phyloP scores from a whole-genome alignment of 116 monocot species.

The Cymodocea nodosa region DNA sequence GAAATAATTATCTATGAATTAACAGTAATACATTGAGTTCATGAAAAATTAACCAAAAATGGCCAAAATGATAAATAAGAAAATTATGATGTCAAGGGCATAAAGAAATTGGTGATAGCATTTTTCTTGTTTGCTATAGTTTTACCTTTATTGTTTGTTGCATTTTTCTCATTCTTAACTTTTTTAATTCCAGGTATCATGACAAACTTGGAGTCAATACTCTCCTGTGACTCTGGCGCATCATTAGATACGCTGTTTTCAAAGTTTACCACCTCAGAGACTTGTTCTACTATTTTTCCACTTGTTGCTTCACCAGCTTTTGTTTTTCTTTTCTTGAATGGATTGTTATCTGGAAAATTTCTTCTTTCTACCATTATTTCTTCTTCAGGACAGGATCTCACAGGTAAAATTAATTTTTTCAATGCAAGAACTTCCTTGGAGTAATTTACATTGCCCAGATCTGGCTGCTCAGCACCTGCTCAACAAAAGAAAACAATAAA shows the following conservation, averaged over 20 bases:
- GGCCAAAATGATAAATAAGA: background rate
- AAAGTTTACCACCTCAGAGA: slow-evolving; percentile 7
- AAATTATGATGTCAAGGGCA: slow-evolving; percentile 9
- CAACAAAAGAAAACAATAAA: background rate
- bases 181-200: background rate
- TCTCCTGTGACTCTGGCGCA: slow-evolving; percentile 24
- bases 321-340: slow-evolving; percentile 55
- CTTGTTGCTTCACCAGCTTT: background rate
- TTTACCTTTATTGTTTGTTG: slow-evolving; percentile 14
- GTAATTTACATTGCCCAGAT: slow-evolving; percentile 25
- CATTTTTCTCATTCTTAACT: slow-evolving; percentile 11
- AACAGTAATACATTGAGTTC: no score
- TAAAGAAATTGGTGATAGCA: slow-evolving; percentile 47
- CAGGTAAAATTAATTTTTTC: slow-evolving; percentile 25
- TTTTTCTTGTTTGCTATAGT: slow-evolving; percentile 12
- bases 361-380: slow-evolving; percentile 10
- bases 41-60: no score
- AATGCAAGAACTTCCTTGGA: slow-evolving; percentile 47
- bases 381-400: slow-evolving; percentile 4
- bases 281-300: slow-evolving; percentile 6
- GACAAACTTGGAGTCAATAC: slow-evolving; percentile 13
- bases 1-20: no score
- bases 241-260: background rate
- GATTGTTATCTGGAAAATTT: slow-evolving; percentile 49
- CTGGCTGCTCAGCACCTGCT: slow-evolving; percentile 11